These are phyloP conservation scores for Dactylorhiza incarnata DNA, from an alignment of 106 monocot species.

Conservation along the genomic window DNA sequence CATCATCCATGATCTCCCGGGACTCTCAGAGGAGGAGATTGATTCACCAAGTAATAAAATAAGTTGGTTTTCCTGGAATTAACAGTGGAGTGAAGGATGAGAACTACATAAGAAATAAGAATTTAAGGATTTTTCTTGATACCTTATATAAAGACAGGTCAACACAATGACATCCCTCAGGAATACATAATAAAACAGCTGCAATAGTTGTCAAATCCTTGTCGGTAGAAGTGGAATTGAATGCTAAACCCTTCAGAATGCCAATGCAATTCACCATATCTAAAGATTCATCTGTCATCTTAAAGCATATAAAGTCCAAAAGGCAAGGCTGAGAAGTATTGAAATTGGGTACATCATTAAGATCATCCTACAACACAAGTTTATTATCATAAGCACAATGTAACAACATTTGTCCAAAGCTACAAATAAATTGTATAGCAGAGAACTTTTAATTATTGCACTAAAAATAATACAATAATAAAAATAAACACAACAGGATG, in stretches of 20 bases:
- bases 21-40: constrained; percentile 31
- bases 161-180: constrained; percentile 62
- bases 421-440: neutral
- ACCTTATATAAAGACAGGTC: constrained; percentile 93
- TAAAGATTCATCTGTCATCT: constrained; percentile 51
- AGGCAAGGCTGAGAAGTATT: constrained; percentile 15
- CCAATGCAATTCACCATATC: constrained; percentile 50
- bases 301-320: constrained; percentile 75
- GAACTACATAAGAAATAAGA: neutral
- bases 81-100: constrained; percentile 3
- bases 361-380: constrained; percentile 28
- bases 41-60: constrained; percentile 70
- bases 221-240: constrained; percentile 10
- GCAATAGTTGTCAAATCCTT: constrained; percentile 18
- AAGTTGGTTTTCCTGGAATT: constrained; percentile 70
- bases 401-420: neutral
- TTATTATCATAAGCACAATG: neutral
- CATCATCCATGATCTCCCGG: constrained; percentile 66
- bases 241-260: constrained; percentile 55
- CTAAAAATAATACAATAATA: neutral
- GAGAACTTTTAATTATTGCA: neutral
- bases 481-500: neutral
- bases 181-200: constrained; percentile 57
- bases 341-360: constrained; percentile 6
- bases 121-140: constrained; percentile 4